These are phyloP conservation scores for Cryphonectria radicalis DNA, from an alignment of 2,329 filamentous ascomycete species.

Conservation along the genomic window DNA sequence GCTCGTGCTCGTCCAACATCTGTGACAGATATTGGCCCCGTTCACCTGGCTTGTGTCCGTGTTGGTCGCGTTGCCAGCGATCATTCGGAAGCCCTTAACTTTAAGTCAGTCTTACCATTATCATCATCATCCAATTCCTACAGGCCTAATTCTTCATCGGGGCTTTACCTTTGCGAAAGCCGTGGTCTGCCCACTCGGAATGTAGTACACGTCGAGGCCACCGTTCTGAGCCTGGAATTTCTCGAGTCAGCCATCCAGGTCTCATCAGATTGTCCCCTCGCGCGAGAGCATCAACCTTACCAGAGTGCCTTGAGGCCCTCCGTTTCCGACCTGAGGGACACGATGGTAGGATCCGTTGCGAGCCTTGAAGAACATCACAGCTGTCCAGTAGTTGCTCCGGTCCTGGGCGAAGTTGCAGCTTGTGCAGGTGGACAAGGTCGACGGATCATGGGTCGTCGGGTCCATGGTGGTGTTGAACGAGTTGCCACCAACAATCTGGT, in stretches of 20 bases:
- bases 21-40: slow-evolving; percentile 49
- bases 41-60: slow-evolving; percentile 45
- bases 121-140: too few relatives aligned
- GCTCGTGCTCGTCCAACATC: slow-evolving; percentile 51
- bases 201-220: slow-evolving; percentile 51
- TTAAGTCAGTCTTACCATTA: background rate
- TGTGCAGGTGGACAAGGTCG: slow-evolving; percentile 45
- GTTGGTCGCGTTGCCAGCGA: slow-evolving; percentile 49
- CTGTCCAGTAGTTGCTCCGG: slow-evolving; percentile 53
- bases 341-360: slow-evolving; percentile 49
- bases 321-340: slow-evolving; percentile 50
- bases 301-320: slow-evolving; percentile 48
- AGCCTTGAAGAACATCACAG: slow-evolving; percentile 50
- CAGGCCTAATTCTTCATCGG: background rate
- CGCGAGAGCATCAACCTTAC: slow-evolving; percentile 32
- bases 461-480: slow-evolving; percentile 51
- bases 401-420: slow-evolving; percentile 50
- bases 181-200: slow-evolving; percentile 47
- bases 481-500: slow-evolving; percentile 53
- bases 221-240: slow-evolving; percentile 39
- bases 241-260: background rate
- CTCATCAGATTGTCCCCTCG: background rate
- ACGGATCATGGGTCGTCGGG: slow-evolving; percentile 41
- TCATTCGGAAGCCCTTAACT: slow-evolving; percentile 50
- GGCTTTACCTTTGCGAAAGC: slow-evolving; percentile 45